These are phyloP conservation scores for Ustilago xerochloae DNA, from an alignment of 1,284 basidiomycete species.

Conservation along the genomic window DNA sequence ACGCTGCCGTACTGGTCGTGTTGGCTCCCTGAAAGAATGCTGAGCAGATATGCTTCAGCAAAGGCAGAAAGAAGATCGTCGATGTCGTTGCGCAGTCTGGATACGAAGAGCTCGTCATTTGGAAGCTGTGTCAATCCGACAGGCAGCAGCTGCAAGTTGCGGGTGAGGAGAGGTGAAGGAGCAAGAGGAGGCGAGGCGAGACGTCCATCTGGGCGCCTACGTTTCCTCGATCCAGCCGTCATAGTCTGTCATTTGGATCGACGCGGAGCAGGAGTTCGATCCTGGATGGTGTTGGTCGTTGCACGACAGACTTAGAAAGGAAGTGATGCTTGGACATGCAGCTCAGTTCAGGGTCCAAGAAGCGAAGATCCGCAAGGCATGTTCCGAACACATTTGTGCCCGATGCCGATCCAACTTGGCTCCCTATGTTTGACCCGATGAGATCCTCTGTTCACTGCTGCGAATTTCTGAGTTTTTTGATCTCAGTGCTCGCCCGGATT, in stretches of 20 bases:
- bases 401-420: not conserved
- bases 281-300: not conserved
- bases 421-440: not conserved
- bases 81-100: conserved; percentile 23
- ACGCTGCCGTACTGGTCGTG: no score
- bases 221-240: conserved; percentile 36
- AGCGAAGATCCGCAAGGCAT: no score
- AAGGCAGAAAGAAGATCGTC: conserved; percentile 28
- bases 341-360: not conserved
- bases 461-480: not conserved
- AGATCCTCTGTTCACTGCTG: no score
- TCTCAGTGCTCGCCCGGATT: not conserved
- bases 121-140: conserved; percentile 39
- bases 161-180: conserved; percentile 31
- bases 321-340: not conserved
- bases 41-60: conserved; percentile 18
- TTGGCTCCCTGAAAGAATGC: not conserved
- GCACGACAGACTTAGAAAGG: not conserved
- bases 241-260: conserved; percentile 10
- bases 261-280: not conserved
- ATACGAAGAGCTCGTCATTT: conserved; percentile 30
- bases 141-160: conserved; percentile 36
- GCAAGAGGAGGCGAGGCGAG: conserved; percentile 34
- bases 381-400: not conserved
- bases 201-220: conserved; percentile 32